Percentiles rank a stretch among this genome's conserved stretches.
These are phyloP conservation scores for Cyclotella sp. DNA, from an alignment of 108 stramenopile species.

Conservation along the genomic window DNA sequence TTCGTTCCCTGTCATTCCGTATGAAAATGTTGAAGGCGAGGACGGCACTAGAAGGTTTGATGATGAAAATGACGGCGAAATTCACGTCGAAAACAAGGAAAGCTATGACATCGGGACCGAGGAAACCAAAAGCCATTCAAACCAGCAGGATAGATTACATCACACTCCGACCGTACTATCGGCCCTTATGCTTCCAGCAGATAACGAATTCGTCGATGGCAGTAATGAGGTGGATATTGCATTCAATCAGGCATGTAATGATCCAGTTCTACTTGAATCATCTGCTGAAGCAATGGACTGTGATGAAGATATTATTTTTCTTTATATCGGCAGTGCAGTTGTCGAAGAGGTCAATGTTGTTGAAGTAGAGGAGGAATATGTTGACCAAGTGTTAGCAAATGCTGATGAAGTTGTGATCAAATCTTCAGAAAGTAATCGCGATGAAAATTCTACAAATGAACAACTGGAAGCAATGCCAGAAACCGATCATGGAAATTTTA, in stretches of 20 bases:
- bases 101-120: neutral
- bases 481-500: no score
- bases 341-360: neutral
- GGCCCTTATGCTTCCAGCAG: constrained; percentile 10
- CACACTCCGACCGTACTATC: neutral
- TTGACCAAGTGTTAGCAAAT: neutral
- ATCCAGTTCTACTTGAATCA: neutral
- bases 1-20: neutral
- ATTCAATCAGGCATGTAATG: neutral
- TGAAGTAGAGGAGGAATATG: neutral
- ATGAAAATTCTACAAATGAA: neutral
- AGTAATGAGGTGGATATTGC: neutral
- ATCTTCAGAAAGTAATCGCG: neutral
- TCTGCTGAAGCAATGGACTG: neutral
- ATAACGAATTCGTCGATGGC: constrained; percentile 14
- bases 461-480: no score
- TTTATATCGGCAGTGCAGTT: neutral
- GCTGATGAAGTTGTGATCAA: neutral
- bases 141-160: neutral
- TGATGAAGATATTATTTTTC: neutral
- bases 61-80: neutral
- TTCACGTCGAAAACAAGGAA: neutral
- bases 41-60: neutral
- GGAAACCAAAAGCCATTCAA: neutral
- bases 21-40: neutral